These are phyloP conservation scores for Globisporangium perplexum DNA, from an alignment of 352 stramenopile species.

Conservation along the genomic window DNA sequence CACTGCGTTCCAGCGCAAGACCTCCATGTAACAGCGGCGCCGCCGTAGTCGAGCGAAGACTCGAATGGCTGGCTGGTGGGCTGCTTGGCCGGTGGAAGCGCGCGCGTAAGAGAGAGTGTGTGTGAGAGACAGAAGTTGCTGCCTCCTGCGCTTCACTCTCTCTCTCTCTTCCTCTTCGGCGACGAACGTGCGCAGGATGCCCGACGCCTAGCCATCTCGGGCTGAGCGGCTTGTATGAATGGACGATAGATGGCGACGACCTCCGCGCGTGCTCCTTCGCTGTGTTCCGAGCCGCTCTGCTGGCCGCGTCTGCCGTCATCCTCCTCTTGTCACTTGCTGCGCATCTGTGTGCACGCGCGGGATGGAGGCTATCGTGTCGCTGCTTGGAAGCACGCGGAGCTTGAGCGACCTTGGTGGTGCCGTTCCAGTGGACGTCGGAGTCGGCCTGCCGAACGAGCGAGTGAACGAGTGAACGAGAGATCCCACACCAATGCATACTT, in stretches of 20 bases:
- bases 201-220: not conserved
- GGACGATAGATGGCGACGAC: constrained; percentile 12
- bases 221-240: not conserved
- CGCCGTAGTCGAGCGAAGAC: constrained; percentile 9
- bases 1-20: constrained; percentile 42
- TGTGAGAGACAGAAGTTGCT: not conserved
- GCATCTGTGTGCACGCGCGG: not conserved
- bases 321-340: no score
- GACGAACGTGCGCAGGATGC: not conserved
- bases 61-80: no score
- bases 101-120: no score
- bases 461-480: no score
- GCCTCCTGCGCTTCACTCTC: not conserved
- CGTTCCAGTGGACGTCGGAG: no score
- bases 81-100: not conserved
- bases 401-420: no score
- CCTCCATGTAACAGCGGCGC: constrained; percentile 34
- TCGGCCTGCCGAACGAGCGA: no score
- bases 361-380: no score
- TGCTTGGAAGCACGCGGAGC: no score
- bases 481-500: not conserved
- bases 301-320: not conserved
- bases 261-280: constrained; percentile 1
- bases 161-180: not conserved
- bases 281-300: not conserved